Percentiles rank a stretch among this genome's conserved stretches.
phyloP scores from a whole-genome alignment of 2,329 filamentous ascomycete genomes.

The Paradendryphiella salina region DNA sequence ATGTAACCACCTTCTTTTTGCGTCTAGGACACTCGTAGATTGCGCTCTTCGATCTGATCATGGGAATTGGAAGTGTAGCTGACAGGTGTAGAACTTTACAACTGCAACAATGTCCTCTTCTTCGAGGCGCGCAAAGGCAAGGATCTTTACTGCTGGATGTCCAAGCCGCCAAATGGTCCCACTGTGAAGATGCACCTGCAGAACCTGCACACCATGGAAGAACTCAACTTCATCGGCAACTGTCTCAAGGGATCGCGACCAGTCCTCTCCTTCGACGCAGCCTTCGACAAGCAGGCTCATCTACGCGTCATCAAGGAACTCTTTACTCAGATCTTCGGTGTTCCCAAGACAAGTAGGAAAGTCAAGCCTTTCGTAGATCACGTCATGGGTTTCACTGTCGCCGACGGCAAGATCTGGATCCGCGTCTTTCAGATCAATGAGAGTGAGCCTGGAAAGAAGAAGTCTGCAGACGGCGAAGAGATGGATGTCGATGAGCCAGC shows the following conservation, averaged over 20 bases:
- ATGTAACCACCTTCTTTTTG: neutral
- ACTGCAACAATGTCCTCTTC: conserved; percentile 93
- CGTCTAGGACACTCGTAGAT: neutral
- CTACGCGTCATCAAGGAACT: conserved; percentile 85
- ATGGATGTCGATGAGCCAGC: conserved; percentile 35
- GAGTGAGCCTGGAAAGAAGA: conserved; percentile 63
- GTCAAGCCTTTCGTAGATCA: conserved; percentile 96
- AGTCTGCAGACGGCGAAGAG: conserved; percentile 49
- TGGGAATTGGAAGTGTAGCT: conserved; percentile 2
- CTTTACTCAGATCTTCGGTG: conserved; percentile 86
- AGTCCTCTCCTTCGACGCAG: conserved; percentile 85
- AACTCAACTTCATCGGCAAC: conserved; percentile 95
- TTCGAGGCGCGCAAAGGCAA: conserved; percentile 94
- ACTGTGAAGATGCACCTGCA: conserved; percentile 77
- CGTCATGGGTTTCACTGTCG: conserved; percentile 87
- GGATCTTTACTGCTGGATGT: conserved; percentile 92
- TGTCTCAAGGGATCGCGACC: conserved; percentile 91
- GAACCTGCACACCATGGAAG: conserved; percentile 93
- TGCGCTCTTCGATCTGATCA: neutral
- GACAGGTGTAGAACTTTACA: conserved; percentile 66
- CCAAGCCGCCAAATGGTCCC: conserved; percentile 84
- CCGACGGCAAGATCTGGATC: conserved; percentile 94
- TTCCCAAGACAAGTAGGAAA: conserved; percentile 83
- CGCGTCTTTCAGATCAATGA: conserved; percentile 93
- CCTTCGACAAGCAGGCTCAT: conserved; percentile 81